Conservation (phyloP, 257 asterid genomes). For the Gynochthodes officinalis region DNA sequence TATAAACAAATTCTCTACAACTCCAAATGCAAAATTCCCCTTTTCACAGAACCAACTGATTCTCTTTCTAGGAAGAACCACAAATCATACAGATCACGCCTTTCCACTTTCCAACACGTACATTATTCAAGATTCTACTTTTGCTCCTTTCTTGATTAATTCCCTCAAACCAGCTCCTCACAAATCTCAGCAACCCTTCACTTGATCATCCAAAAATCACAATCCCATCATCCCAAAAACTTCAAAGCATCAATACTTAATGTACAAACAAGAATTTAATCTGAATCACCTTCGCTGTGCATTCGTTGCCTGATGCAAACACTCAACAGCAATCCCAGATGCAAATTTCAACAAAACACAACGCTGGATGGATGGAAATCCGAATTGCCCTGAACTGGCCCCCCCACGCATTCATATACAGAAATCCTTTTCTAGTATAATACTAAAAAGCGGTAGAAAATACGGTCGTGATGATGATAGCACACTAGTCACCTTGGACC, state of each 20-base stretch:
- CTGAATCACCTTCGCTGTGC: not conserved
- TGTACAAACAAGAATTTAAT: not conserved
- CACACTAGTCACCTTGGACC: not conserved
- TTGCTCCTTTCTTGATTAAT: not conserved
- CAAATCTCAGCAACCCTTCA: conserved; percentile 1
- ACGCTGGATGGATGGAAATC: not conserved
- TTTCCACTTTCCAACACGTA: not conserved
- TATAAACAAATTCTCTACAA: not conserved
- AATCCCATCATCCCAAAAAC: not conserved
- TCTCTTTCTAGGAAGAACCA: not conserved
- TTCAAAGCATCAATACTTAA: not conserved
- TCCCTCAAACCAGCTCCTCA: not conserved
- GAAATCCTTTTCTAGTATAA: not conserved
- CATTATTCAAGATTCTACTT: not conserved
- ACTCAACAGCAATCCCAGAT: not conserved
- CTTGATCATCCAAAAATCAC: not conserved
- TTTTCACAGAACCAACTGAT: not conserved
- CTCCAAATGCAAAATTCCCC: not conserved
- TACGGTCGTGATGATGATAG: not conserved
- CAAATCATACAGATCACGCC: not conserved
- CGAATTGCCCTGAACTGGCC: not conserved
- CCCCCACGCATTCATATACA: conserved; percentile 1
- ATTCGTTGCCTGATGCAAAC: not conserved
- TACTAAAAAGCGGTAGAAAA: not conserved
- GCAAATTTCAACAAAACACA: not conserved